phyloP scores from a whole-genome alignment of 2,329 filamentous ascomycete genomes.

The Hypoxylon sp. region DNA sequence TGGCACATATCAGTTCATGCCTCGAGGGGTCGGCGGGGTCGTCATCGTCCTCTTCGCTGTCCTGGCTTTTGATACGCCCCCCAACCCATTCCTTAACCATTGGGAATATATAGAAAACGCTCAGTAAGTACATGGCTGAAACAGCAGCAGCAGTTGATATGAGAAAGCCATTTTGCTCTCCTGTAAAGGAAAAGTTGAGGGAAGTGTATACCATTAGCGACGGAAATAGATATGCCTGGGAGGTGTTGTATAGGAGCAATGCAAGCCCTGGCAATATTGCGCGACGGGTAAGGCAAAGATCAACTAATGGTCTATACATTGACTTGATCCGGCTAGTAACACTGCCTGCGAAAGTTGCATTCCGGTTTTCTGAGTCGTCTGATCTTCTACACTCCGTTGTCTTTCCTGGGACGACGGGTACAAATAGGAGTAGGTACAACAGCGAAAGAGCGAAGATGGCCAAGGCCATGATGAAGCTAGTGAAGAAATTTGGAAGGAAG shows the following conservation, averaged over 20 bases:
- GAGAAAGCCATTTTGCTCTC: conserved; percentile 1
- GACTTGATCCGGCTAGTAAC: too few relatives aligned
- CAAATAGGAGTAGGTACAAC: conserved; percentile 19
- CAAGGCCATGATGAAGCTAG: conserved; percentile 34
- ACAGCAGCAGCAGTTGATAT: not conserved
- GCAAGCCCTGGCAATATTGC: not conserved
- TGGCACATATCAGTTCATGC: too few relatives aligned
- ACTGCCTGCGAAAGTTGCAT: not conserved
- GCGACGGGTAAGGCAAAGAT: not conserved
- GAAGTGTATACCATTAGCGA: not conserved
- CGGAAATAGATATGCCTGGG: not conserved
- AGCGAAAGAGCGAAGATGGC: conserved; percentile 27
- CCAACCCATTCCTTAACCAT: not conserved
- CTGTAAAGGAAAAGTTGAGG: not conserved
- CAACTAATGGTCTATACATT: not conserved
- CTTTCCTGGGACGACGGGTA: not conserved
- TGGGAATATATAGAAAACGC: not conserved
- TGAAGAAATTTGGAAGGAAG: conserved; percentile 26
- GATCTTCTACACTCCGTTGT: too few relatives aligned
- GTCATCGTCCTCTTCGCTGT: too few relatives aligned
- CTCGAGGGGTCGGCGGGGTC: too few relatives aligned
- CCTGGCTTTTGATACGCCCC: not conserved
- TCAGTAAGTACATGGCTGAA: not conserved
- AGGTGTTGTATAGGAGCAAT: not conserved
- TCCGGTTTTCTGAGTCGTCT: not conserved